phyloP scores from a whole-genome alignment of 352 stramenopile genomes.

The Lagenidium giganteum region DNA sequence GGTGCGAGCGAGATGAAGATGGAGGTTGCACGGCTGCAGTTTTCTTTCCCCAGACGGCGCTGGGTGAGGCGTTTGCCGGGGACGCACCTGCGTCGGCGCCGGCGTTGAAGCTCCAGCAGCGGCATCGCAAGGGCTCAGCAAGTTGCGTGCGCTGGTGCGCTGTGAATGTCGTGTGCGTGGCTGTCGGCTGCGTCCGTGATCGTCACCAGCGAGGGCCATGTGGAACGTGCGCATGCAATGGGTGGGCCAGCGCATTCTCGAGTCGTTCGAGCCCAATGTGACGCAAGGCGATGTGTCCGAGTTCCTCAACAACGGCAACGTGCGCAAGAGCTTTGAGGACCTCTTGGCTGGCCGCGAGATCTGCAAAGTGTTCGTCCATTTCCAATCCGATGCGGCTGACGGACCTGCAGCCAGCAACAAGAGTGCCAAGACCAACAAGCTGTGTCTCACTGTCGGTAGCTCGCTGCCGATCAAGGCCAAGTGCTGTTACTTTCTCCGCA shows the following conservation, averaged over 20 bases:
- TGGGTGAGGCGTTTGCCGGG: no score
- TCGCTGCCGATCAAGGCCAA: conserved; percentile 70
- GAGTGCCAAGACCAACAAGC: conserved; percentile 27
- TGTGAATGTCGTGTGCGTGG: no score
- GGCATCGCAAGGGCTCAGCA: no score
- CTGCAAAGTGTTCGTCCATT: conserved; percentile 78
- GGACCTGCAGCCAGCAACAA: neutral
- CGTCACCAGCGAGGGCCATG: no score
- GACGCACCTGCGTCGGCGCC: no score
- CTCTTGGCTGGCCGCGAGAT: conserved; percentile 63
- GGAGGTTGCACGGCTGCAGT: no score
- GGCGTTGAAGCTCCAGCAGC: no score
- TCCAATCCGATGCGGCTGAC: conserved; percentile 23
- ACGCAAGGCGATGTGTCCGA: conserved; percentile 45
- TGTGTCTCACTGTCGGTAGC: conserved; percentile 63
- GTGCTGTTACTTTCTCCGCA: conserved; percentile 83
- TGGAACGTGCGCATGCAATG: conserved; percentile 78
- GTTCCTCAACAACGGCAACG: conserved; percentile 42
- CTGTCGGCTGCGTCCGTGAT: no score
- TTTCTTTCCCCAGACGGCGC: no score
- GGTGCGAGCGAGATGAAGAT: no score
- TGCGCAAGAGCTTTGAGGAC: conserved; percentile 75
- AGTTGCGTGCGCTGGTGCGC: no score
- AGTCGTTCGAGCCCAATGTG: conserved; percentile 74
- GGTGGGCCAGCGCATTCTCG: conserved; percentile 65